These are phyloP conservation scores for Nannizziopsis arthrosporioides DNA, from an alignment of 2,329 filamentous ascomycete species.

Conservation along the genomic window DNA sequence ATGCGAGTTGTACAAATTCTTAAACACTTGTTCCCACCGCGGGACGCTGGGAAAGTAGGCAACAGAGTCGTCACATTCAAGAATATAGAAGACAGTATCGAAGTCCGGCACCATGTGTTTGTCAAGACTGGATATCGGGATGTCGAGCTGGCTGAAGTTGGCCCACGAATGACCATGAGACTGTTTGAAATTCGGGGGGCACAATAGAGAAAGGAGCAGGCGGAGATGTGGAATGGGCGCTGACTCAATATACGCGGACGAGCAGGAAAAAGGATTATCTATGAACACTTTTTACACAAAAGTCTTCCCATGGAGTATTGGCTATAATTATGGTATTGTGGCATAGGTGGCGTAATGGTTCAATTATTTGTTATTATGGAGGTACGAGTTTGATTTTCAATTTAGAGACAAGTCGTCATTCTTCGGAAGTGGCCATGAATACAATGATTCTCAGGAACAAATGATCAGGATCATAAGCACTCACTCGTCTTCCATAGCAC, in stretches of 20 bases:
- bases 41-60: constrained; percentile 73
- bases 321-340: background rate
- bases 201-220: constrained; percentile 82
- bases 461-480: background rate
- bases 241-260: constrained; percentile 90
- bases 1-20: constrained; percentile 76
- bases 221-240: constrained; percentile 90
- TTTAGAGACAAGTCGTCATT: background rate
- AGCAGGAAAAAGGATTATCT: constrained; percentile 92
- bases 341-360: constrained; percentile 1
- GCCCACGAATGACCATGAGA: constrained; percentile 94
- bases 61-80: constrained; percentile 87
- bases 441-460: background rate
- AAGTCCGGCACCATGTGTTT: constrained; percentile 88
- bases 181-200: constrained; percentile 83
- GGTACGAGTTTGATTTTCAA: background rate
- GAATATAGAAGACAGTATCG: constrained; percentile 77
- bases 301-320: background rate
- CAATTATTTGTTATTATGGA: background rate
- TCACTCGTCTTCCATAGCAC: background rate
- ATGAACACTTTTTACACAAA: constrained; percentile 29
- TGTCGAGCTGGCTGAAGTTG: constrained; percentile 79
- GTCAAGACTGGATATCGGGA: constrained; percentile 84
- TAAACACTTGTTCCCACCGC: constrained; percentile 86
- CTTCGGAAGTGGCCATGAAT: background rate